Conservation (phyloP, 805 yeast species). For the Candida piceae region DNA sequence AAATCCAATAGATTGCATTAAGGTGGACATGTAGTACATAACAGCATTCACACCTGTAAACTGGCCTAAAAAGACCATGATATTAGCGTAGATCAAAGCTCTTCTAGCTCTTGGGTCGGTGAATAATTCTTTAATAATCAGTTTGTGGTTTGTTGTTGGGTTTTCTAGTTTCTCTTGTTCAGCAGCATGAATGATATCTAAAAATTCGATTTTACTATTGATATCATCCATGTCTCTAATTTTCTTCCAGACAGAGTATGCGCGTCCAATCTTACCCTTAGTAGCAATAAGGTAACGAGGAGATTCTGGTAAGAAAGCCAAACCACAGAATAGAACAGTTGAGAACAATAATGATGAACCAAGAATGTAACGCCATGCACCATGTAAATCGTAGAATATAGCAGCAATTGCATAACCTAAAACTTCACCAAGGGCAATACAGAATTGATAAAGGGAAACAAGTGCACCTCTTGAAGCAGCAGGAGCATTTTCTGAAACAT, state of each 20-base stretch:
- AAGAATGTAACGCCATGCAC: conserved; percentile 63
- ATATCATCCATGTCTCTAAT: conserved; percentile 43
- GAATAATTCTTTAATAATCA: conserved; percentile 47
- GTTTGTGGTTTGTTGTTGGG: conserved; percentile 29
- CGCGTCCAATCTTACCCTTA: conserved; percentile 47
- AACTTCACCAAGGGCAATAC: conserved; percentile 63
- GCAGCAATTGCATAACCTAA: conserved; percentile 61
- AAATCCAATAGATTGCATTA: conserved; percentile 55
- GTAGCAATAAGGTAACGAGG: conserved; percentile 52
- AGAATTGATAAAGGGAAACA: conserved; percentile 60
- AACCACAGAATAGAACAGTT: conserved; percentile 43
- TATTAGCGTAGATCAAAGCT: conserved; percentile 51
- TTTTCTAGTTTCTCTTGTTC: conserved; percentile 34
- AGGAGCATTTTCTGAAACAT: conserved; percentile 58
- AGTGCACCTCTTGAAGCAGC: conserved; percentile 53
- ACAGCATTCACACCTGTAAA: conserved; percentile 66
- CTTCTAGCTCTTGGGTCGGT: conserved; percentile 55
- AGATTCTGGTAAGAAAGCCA: conserved; percentile 55
- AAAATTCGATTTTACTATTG: conserved; percentile 45
- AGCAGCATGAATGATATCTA: conserved; percentile 52
- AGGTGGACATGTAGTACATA: conserved; percentile 57
- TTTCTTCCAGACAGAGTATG: conserved; percentile 51
- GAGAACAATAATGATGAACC: conserved; percentile 61
- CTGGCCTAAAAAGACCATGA: conserved; percentile 58
- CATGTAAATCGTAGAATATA: conserved; percentile 48